Evolutionary conservation across 768 basidiomycete genomes (phyloP).

Genomic region (Boletus pseudo-olivaceus): DNA sequence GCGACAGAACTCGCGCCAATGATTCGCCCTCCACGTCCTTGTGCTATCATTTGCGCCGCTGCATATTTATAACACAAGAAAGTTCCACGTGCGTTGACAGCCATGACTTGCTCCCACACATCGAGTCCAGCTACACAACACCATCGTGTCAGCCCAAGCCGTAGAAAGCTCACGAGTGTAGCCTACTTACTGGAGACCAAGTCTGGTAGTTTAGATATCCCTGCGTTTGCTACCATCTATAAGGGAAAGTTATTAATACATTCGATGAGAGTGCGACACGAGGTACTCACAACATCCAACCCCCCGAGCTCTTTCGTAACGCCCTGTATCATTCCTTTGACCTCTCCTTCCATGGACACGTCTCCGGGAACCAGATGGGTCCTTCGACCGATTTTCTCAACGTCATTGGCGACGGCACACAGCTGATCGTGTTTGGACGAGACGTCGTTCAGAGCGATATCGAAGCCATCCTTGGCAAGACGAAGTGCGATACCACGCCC

Average conservation of each 20-base stretch:
- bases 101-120: constrained; percentile 40
- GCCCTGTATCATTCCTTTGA: constrained; percentile 37
- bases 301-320: constrained; percentile 35
- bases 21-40: constrained; percentile 52
- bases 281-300: constrained; percentile 43
- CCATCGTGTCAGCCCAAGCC: neutral
- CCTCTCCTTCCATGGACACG: constrained; percentile 40
- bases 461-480: constrained; percentile 33
- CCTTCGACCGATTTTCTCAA: constrained; percentile 28
- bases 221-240: constrained; percentile 30
- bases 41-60: constrained; percentile 55
- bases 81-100: constrained; percentile 53
- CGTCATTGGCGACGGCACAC: constrained; percentile 25
- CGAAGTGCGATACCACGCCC: constrained; percentile 31
- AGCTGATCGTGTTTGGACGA: constrained; percentile 28
- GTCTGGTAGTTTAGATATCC: neutral
- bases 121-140: constrained; percentile 30
- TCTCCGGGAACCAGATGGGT: constrained; percentile 34
- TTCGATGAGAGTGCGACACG: neutral
- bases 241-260: neutral
- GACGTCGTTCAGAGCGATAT: constrained; percentile 32
- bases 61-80: constrained; percentile 66
- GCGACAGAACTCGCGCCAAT: constrained; percentile 37
- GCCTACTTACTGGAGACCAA: constrained; percentile 6
- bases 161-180: neutral